Percentiles rank a stretch among this genome's conserved stretches.
Conservation (phyloP, 768 basidiomycete species). For the Naganishia friedmannii region DNA sequence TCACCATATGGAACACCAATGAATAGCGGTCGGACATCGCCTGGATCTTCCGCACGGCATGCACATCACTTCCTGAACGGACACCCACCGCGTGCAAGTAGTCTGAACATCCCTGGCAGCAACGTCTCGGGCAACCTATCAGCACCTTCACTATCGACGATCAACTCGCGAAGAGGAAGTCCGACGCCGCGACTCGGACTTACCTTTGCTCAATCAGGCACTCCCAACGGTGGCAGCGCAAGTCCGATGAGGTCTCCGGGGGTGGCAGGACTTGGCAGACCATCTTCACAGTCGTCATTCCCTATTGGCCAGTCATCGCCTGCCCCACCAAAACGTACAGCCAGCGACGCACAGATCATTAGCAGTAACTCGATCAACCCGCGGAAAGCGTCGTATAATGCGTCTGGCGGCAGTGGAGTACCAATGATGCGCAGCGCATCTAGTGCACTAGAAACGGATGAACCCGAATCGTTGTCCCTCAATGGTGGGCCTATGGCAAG, state of each 20-base stretch:
- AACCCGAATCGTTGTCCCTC: not conserved
- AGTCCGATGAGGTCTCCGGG: not conserved
- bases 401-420: not conserved
- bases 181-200: not conserved
- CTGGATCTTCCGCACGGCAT: not conserved
- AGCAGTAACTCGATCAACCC: constrained; percentile 4
- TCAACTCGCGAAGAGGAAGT: not conserved
- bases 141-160: not conserved
- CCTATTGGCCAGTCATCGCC: not conserved
- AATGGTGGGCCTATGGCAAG: not conserved
- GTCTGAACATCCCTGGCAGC: not conserved
- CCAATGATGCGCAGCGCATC: not conserved
- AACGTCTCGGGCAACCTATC: not conserved
- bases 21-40: not conserved
- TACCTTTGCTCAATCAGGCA: not conserved
- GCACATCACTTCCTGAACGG: not conserved
- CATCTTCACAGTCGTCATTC: not conserved
- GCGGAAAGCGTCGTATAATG: not conserved
- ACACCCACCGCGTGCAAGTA: not conserved
- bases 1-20: not conserved
- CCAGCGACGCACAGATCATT: not conserved
- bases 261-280: not conserved
- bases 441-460: not conserved
- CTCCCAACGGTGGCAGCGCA: not conserved
- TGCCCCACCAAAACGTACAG: not conserved